Base-by-base conservation (phyloP, 345 rosid genomes). In the Conringia planisiliqua region DNA sequence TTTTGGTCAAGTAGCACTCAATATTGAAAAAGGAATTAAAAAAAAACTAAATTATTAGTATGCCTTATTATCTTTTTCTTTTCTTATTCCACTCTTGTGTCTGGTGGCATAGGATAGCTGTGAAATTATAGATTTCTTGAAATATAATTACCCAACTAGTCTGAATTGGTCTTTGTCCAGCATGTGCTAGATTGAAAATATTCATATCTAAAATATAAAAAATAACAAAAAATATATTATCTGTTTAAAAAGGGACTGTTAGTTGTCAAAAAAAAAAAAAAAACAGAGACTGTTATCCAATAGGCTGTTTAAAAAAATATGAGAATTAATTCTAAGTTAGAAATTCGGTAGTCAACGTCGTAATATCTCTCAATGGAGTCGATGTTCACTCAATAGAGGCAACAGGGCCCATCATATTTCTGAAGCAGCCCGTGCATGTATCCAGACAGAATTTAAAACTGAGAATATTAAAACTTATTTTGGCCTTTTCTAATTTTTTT, bases 141-240 rank as follows among this genome's bases (percentile, higher is more conserved):
- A 56, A 58, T 47, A 35, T 36, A 74, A 12, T 47, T 43, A 47
- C 5, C 35, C 73, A 59, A 58, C 67, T 47, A 58, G 44, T 59
- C 5, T 18, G 27, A 66, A 22, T 6, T 7, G 18, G 73, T 74
- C 68, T 48, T 67, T 39, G 73, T 58, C 32, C 26, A 27, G 60
- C 78, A 74, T 66, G 78, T 65, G 78, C 48, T 65, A 33, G 71
- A 33, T n/a, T 65, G 50, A 55, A 58, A 2, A 3, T 33, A 57
- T 47, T 66, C 52, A 36, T 27, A 47, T 14, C 2, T 2, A 10
- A 47, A 10, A 24, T 12, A 16, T 46, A 66, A 24, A 56, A 22
- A 46, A 65, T 22, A 61, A 22, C 0, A 11, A 5, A 55, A 3
- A 27, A 4, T n/a, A 14, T 32, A 14, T 72, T 20, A 40, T 63